These are phyloP conservation scores for Cystofilobasidium ferigula DNA, from an alignment of 768 basidiomycete genomes.

Conservation along the genomic window DNA sequence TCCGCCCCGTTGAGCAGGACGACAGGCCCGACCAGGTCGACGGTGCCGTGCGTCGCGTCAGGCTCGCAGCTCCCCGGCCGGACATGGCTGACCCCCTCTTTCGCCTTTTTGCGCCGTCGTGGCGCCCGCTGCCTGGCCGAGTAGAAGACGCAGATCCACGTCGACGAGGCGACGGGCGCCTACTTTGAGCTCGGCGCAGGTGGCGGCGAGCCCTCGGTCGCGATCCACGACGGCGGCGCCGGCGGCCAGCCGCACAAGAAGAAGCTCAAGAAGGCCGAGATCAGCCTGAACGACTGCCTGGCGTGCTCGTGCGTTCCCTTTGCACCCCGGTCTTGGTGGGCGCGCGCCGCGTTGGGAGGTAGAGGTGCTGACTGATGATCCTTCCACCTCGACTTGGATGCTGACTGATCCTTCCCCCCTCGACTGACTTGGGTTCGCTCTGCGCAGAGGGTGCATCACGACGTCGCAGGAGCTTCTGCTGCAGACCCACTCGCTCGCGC, in stretches of 20 bases:
- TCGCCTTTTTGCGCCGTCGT: no score
- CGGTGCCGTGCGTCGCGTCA: constrained; percentile 23
- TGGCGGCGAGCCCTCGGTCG: neutral
- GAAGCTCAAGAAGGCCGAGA: constrained; percentile 85
- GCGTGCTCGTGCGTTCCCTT: constrained; percentile 71
- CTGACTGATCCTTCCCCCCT: neutral
- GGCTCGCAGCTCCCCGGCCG: constrained; percentile 32
- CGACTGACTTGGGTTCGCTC: neutral
- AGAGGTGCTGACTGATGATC: no score
- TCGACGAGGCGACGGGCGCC: constrained; percentile 61
- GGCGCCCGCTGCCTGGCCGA: no score
- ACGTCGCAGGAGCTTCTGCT: constrained; percentile 27
- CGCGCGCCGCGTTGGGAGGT: no score
- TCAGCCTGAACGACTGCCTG: constrained; percentile 92
- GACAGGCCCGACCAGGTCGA: constrained; percentile 34
- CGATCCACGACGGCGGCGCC: neutral
- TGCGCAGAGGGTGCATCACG: constrained; percentile 81
- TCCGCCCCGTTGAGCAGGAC: constrained; percentile 72
- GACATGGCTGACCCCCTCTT: neutral
- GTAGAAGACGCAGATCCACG: constrained; percentile 63
- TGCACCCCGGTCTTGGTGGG: no score
- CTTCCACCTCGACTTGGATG: neutral
- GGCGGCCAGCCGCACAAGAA: constrained; percentile 28
- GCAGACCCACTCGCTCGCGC: constrained; percentile 25
- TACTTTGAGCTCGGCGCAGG: constrained; percentile 61